Percentiles rank a stretch among this genome's conserved stretches.
Evolutionary conservation across 495 filamentous ascomycete genomes (phyloP).

Genomic region (Penicillium samsonianum): DNA sequence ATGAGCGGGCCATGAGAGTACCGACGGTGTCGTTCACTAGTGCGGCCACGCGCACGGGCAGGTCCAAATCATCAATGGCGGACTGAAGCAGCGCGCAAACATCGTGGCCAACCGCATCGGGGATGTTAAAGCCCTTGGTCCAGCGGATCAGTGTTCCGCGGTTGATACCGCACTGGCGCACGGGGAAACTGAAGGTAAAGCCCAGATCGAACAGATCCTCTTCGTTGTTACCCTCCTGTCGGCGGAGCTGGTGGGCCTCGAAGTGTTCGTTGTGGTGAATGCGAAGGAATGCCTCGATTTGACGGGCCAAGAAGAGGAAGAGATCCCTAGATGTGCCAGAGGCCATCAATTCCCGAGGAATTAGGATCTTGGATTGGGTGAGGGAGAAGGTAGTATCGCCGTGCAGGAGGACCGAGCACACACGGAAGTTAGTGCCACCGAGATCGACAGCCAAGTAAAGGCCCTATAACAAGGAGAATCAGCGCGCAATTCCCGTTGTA

Average conservation of each 20-base stretch:
- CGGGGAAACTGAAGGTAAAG: constrained; percentile 97
- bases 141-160: constrained; percentile 89
- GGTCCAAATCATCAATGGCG: constrained; percentile 84
- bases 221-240: constrained; percentile 56
- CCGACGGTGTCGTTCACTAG: constrained; percentile 98
- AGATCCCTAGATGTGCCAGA: constrained; percentile 84
- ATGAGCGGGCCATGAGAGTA: constrained; percentile 95
- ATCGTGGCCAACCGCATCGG: constrained; percentile 89
- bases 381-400: constrained; percentile 91
- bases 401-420: constrained; percentile 89
- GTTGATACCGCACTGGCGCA: constrained; percentile 91
- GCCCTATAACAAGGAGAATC: constrained; percentile 56
- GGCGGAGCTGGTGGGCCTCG: constrained; percentile 62
- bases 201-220: constrained; percentile 85
- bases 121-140: constrained; percentile 98
- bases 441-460: constrained; percentile 95
- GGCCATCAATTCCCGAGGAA: constrained; percentile 86
- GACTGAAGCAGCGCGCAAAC: constrained; percentile 85
- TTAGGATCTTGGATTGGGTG: constrained; percentile 87
- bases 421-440: constrained; percentile 96
- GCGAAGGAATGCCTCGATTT: constrained; percentile 84
- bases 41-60: constrained; percentile 90
- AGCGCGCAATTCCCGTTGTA: constrained; percentile 5
- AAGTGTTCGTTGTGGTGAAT: constrained; percentile 91
- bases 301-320: constrained; percentile 89